Evolutionary conservation across 2,329 filamentous ascomycete genomes (phyloP).

Genomic region (Fusarium papillatum): DNA sequence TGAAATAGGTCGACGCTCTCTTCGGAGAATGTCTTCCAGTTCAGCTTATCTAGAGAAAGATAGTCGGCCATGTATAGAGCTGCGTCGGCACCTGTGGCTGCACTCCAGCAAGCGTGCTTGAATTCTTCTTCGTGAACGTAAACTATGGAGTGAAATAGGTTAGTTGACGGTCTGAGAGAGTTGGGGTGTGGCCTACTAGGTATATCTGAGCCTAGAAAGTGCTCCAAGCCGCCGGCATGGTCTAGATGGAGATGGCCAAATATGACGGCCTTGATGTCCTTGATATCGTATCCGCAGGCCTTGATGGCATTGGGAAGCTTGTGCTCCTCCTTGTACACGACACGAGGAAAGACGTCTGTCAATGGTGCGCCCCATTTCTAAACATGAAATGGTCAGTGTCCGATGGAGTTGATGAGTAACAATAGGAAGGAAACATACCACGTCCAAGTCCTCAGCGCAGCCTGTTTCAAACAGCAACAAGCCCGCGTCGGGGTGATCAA

Average conservation of each 20-base stretch:
- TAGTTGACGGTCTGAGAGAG: background rate
- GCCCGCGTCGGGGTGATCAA: too few relatives aligned
- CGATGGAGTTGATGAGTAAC: too few relatives aligned
- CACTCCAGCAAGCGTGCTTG: background rate
- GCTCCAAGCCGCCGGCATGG: background rate
- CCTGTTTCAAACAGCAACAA: too few relatives aligned
- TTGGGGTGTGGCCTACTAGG: background rate
- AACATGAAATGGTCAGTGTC: too few relatives aligned
- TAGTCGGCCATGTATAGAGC: background rate
- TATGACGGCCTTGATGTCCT: background rate
- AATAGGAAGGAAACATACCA: too few relatives aligned
- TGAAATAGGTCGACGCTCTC: background rate
- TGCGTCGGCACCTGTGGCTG: background rate
- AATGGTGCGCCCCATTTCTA: background rate
- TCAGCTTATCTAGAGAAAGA: background rate
- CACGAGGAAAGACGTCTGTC: background rate
- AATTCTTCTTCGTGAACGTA: background rate
- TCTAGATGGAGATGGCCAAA: background rate
- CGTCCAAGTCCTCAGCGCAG: too few relatives aligned
- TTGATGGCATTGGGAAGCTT: background rate
- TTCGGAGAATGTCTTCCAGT: constrained; percentile 2
- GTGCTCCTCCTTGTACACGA: background rate
- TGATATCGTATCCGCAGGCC: background rate
- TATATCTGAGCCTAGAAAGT: background rate
- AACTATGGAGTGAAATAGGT: background rate